Conservation (phyloP, 352 stramenopile genomes). For the Pythium chondricola region DNA sequence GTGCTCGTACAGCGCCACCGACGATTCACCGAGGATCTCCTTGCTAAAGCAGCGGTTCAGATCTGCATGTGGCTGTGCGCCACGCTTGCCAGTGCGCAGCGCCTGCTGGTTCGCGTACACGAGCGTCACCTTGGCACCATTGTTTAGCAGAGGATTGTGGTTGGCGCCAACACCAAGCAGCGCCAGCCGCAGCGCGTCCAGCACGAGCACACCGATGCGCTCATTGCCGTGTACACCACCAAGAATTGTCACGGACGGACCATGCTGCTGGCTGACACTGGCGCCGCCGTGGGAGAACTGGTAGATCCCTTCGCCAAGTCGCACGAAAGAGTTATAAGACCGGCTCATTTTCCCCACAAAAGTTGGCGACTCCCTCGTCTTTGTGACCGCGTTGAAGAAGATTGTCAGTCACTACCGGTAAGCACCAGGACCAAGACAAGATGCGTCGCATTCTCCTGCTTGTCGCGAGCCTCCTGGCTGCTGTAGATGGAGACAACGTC, state of each 20-base stretch:
- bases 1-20: conserved; percentile 31
- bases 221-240: conserved; percentile 76
- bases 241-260: conserved; percentile 49
- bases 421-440: not conserved
- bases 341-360: conserved; percentile 11
- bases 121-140: conserved; percentile 39
- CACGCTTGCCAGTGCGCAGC: conserved; percentile 43
- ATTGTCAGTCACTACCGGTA: not conserved
- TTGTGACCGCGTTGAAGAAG: conserved; percentile 10
- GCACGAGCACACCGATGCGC: conserved; percentile 53
- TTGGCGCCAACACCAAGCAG: conserved; percentile 23
- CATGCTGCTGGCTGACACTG: conserved; percentile 1
- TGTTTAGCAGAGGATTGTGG: conserved; percentile 22
- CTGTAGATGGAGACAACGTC: not conserved
- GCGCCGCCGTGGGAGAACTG: conserved; percentile 25
- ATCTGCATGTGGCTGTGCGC: conserved; percentile 41
- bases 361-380: not conserved
- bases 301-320: conserved; percentile 37
- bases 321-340: conserved; percentile 31
- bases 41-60: conserved; percentile 64
- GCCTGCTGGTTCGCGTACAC: conserved; percentile 60
- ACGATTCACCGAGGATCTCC: conserved; percentile 20
- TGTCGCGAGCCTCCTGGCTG: not conserved
- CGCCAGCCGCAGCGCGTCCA: conserved; percentile 49
- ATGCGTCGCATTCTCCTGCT: not conserved